Conservation (phyloP, 805 yeast genomes). For the Candida ficus region DNA sequence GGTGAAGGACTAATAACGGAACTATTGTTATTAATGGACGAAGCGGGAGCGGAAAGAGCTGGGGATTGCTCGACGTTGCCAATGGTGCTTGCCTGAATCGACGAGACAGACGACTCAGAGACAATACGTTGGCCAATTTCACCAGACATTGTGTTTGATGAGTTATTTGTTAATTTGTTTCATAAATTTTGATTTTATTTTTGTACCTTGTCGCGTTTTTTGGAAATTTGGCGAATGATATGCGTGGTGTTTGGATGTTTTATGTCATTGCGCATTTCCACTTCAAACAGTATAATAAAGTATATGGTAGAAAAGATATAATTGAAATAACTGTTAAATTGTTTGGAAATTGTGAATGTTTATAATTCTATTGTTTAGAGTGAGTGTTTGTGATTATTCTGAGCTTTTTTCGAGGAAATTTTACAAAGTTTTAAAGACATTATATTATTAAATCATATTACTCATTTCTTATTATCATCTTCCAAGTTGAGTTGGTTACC, state of each 20-base stretch:
- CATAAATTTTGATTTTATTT: background rate
- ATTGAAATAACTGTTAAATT: too few species aligned
- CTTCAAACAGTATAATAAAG: too few species aligned
- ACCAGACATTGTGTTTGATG: background rate
- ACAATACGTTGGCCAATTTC: slow-evolving; percentile 2
- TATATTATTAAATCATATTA: background rate
- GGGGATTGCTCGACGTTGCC: background rate
- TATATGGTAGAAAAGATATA: too few species aligned
- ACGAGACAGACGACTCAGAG: slow-evolving; percentile 5
- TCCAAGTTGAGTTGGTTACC: slow-evolving; percentile 52
- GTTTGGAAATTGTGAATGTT: too few species aligned
- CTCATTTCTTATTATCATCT: slow-evolving; percentile 31
- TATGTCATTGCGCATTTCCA: background rate
- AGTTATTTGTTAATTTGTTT: background rate
- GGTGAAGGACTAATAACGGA: slow-evolving; percentile 4
- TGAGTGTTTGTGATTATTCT: too few species aligned
- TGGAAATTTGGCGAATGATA: too few species aligned
- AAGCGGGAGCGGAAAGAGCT: background rate
- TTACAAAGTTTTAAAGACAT: too few species aligned
- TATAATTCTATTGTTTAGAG: too few species aligned
- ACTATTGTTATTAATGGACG: slow-evolving; percentile 3
- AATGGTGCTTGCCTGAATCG: slow-evolving; percentile 1
- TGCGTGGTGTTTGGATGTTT: background rate
- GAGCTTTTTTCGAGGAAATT: too few species aligned
- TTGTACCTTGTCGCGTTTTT: too few species aligned